phyloP scores from a whole-genome alignment of 805 yeast species.

The Blastobotrys americana region DNA sequence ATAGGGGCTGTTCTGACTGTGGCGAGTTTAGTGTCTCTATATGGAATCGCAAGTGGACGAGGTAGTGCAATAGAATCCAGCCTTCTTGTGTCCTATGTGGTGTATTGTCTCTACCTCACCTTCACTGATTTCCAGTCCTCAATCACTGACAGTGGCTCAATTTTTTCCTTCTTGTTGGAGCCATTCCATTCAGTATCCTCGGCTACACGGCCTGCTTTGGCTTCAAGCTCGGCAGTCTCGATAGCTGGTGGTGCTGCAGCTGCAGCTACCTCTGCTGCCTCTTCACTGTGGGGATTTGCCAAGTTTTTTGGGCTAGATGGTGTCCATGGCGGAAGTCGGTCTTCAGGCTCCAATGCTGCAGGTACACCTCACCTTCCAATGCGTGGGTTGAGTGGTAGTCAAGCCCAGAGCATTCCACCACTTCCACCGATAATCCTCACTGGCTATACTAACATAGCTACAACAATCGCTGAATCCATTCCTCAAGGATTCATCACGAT shows the following conservation, averaged over 20 bases:
- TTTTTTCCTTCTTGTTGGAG: conserved; percentile 13
- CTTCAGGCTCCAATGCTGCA: background rate
- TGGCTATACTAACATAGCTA: conserved; percentile 31
- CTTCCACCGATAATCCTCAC: conserved; percentile 35
- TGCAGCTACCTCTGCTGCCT: conserved; percentile 3
- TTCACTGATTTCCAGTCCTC: conserved; percentile 69
- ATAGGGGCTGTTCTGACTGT: conserved; percentile 79
- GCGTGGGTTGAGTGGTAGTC: background rate
- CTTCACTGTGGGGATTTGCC: background rate
- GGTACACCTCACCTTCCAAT: background rate
- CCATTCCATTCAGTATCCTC: conserved; percentile 1
- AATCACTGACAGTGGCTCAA: conserved; percentile 12
- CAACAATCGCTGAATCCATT: conserved; percentile 32
- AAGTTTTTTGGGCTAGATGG: background rate
- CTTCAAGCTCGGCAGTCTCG: background rate
- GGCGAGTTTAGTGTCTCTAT: conserved; percentile 65
- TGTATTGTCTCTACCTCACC: conserved; percentile 85
- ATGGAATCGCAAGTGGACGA: conserved; percentile 72
- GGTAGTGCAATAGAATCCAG: conserved; percentile 93
- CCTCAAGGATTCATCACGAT: conserved; percentile 37
- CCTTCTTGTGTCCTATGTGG: conserved; percentile 79
- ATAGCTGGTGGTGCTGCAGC: background rate
- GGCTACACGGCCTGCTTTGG: background rate
- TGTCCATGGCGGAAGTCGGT: background rate
- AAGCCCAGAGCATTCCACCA: conserved; percentile 20